Evolutionary conservation across 306 rosid species (phyloP), one percentile per base, ranked within the genome.

Genomic region (Cucumis sativus): DNA sequence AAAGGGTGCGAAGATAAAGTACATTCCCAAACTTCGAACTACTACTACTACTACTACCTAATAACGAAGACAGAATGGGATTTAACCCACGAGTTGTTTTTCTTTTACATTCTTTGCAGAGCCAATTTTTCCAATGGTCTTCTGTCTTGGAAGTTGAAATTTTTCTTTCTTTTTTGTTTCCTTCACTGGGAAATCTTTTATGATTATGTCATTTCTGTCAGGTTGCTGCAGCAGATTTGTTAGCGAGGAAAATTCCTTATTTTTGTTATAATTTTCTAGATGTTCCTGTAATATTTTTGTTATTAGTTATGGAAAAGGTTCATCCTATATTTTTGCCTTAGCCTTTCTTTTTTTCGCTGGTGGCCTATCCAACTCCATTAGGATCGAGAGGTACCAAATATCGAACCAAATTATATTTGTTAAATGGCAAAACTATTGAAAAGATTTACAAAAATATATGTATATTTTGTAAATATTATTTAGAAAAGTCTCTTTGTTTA

Each of bases 81-180:
- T 86, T 40, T 78, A 76, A 83, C 77, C 81, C 88, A 72, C 65
- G 70, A 67, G 72, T 59, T 58, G 56, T 43, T 47, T 58, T 47
- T 58, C 61, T 61, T 77, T 56, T 56, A 73, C 70, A 80, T 84
- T 83, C 83, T 82, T 83, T 84, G 88, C 93, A 79, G 91, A 86
- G 87, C 91, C 81, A 80, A 86, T 86, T 90, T 87, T 85, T 66
- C 84, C 77, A 79, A 82, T 80, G 91, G 88, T 83, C 92, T 88
- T 91, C 93, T 88, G 93, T 86, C 89, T 51, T 61, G 83, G 86
- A 89, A 84, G 62, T 78, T 74, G 86, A 83, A 82, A 88, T 68
- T 81, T 85, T 89, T 28, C n/a, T 28, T 11, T 70, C 18, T 39
- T 39, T 10, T 20, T 11, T 67, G 25, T 71, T 47, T 47, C 21